These are phyloP conservation scores for Microsporum ferrugineum DNA, from an alignment of 2,329 filamentous ascomycete species.

Conservation along the genomic window DNA sequence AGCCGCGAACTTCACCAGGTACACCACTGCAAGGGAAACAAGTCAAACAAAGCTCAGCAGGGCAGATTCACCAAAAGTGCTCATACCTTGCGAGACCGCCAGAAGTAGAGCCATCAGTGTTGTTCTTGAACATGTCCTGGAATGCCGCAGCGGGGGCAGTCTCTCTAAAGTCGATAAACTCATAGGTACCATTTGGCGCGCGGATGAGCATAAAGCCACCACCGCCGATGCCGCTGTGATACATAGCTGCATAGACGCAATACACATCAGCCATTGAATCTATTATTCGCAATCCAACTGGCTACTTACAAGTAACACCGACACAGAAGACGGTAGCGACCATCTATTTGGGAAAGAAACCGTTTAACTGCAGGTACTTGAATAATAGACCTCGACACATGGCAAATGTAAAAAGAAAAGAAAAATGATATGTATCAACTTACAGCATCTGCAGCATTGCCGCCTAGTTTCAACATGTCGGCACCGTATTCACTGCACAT, in stretches of 20 bases:
- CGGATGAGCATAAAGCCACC: conserved; percentile 84
- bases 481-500: conserved; percentile 60
- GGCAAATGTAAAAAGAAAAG: not conserved
- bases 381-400: not conserved
- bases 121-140: conserved; percentile 73
- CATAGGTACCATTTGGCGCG: conserved; percentile 60
- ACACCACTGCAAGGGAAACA: conserved; percentile 36
- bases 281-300: not conserved
- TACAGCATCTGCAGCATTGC: conserved; percentile 64
- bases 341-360: conserved; percentile 32
- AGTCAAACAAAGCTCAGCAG: not conserved
- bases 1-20: conserved; percentile 55
- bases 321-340: conserved; percentile 65
- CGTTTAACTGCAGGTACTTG: not conserved
- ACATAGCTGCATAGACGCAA: conserved; percentile 43
- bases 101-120: conserved; percentile 53
- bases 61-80: not conserved
- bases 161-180: conserved; percentile 83
- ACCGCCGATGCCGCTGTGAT: conserved; percentile 71
- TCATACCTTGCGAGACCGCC: conserved; percentile 56
- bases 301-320: conserved; percentile 51
- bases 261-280: conserved; percentile 4
- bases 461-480: conserved; percentile 49
- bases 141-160: conserved; percentile 70
- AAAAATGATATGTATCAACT: conserved; percentile 15